A percentile compares a stretch with the other conserved stretches of the same genome.
Evolutionary conservation across 768 basidiomycete genomes (phyloP).

Genomic region (Amylocystis lapponica): DNA sequence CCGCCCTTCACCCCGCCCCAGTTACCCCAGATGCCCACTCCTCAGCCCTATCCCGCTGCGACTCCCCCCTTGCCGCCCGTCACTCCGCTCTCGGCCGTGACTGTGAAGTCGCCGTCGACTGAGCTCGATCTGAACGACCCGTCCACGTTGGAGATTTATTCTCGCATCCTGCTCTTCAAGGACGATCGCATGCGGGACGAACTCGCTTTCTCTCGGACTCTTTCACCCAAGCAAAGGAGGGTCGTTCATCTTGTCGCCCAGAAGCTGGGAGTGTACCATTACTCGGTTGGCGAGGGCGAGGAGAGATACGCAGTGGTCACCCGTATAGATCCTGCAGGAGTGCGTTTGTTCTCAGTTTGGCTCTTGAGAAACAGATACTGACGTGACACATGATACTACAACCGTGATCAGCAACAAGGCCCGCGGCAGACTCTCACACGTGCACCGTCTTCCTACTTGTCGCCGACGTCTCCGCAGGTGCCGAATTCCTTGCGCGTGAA

Average conservation of each 20-base stretch:
- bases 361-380: conserved; percentile 5
- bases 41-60: conserved; percentile 36
- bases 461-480: conserved; percentile 43
- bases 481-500: conserved; percentile 71
- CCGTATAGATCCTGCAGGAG: conserved; percentile 79
- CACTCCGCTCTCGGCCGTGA: conserved; percentile 47
- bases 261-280: conserved; percentile 93
- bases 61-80: conserved; percentile 50
- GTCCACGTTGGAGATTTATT: conserved; percentile 94
- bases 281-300: conserved; percentile 88
- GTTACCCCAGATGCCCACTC: conserved; percentile 32
- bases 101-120: conserved; percentile 51
- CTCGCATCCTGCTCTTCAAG: conserved; percentile 93
- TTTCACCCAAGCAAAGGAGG: conserved; percentile 79
- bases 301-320: conserved; percentile 93
- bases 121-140: conserved; percentile 97
- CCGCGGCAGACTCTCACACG: conserved; percentile 70
- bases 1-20: conserved; percentile 44
- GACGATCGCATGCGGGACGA: conserved; percentile 97
- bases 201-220: conserved; percentile 88
- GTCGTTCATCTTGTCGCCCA: conserved; percentile 96
- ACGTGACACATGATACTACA: too few species aligned
- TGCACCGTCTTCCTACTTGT: conserved; percentile 75
- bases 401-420: conserved; percentile 38
- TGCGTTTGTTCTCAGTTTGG: conserved; percentile 30